Conservation (phyloP, 345 rosid species). For the Firmiana major region DNA sequence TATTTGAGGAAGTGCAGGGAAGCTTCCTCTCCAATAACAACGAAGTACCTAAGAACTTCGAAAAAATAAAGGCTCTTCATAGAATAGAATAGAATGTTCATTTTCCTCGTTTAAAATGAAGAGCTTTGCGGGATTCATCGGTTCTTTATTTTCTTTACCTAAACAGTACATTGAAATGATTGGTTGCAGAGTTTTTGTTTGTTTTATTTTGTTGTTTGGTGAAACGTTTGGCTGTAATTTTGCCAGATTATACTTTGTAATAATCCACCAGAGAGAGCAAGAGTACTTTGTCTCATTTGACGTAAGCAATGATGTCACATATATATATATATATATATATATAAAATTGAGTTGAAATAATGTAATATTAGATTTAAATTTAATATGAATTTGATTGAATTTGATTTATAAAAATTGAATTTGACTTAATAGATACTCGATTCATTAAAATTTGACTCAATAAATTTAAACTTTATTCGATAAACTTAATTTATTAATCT, state of each 20-base stretch:
- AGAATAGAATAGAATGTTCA: background rate
- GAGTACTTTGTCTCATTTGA: background rate
- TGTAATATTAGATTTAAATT: too few species aligned
- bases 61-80: background rate
- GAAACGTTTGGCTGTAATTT: background rate
- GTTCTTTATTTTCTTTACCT: background rate
- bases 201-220: background rate
- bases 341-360: too few species aligned
- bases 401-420: too few species aligned
- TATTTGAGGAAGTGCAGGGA: constrained; percentile 12
- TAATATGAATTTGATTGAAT: too few species aligned
- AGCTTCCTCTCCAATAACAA: constrained; percentile 8
- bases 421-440: too few species aligned
- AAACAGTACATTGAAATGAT: background rate
- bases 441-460: too few species aligned
- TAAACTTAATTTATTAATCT: too few species aligned
- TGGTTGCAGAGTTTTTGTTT: background rate
- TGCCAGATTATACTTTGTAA: background rate
- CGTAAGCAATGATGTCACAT: too few species aligned
- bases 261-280: background rate
- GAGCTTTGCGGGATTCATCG: background rate
- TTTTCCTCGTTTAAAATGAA: background rate
- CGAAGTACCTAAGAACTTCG: background rate
- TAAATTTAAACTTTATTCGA: too few species aligned
- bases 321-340: too few species aligned